Evolutionary conservation across 371 early-diverging fungal genomes (phyloP).

Genomic region (Apophysomyces ossiformis): DNA sequence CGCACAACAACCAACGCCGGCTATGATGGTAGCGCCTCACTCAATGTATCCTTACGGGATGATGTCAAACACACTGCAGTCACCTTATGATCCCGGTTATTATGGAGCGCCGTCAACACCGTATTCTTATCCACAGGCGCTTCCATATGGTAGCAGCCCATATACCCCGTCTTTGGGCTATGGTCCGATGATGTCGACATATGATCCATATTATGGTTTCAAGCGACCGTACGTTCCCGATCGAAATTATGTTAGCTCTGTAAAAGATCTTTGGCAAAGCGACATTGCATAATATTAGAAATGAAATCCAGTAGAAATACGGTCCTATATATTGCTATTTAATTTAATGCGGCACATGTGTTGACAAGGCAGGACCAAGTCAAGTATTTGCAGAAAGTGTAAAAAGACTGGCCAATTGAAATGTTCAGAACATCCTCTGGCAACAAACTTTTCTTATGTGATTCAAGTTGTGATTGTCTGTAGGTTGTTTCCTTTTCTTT

Average conservation of each 20-base stretch:
- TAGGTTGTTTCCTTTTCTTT: background rate
- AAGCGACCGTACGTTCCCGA: constrained; percentile 1
- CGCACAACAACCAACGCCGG: background rate
- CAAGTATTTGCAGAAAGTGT: background rate
- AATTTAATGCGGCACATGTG: background rate
- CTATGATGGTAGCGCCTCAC: constrained; percentile 2
- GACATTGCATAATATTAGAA: background rate
- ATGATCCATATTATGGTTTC: background rate
- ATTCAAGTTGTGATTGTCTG: background rate
- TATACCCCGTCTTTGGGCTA: background rate
- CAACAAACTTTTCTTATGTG: too few species aligned
- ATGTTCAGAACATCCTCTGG: background rate
- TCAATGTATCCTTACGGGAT: background rate
- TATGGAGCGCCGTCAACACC: background rate
- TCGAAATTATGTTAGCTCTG: background rate
- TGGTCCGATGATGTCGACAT: background rate
- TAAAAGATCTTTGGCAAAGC: constrained; percentile 9
- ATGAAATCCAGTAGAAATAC: background rate
- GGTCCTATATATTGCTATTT: background rate
- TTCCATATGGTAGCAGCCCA: background rate
- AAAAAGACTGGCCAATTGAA: background rate
- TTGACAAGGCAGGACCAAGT: constrained; percentile 6
- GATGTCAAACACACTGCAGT: background rate
- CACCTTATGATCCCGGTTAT: background rate
- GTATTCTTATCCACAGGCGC: background rate